Percentiles rank a stretch among this genome's conserved stretches.
Evolutionary conservation across 2,329 filamentous ascomycete genomes (phyloP).

Genomic region (Diaporthe caulivora): DNA sequence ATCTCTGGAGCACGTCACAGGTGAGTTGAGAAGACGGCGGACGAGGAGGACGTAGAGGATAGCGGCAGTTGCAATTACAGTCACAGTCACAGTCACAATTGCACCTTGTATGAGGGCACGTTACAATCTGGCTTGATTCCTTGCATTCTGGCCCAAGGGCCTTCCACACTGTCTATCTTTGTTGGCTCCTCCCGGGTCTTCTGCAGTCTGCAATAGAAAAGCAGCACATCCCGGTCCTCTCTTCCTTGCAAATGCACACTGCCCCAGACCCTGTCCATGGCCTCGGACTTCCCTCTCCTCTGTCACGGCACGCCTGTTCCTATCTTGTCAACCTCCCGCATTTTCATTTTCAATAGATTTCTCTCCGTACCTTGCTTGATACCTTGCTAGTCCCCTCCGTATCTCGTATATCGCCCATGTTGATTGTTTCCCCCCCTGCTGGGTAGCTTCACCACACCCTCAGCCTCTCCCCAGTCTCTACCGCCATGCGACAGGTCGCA

Average conservation of each 20-base stretch:
- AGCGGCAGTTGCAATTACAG: neutral
- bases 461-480: neutral
- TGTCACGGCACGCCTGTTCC: neutral
- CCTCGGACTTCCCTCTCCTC: slow-evolving; percentile 23
- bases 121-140: neutral
- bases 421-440: neutral
- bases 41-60: neutral
- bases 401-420: slow-evolving; percentile 27
- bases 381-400: slow-evolving; percentile 28
- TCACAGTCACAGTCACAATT: neutral
- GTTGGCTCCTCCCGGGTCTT: neutral
- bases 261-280: slow-evolving; percentile 14
- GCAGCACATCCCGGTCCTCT: slow-evolving; percentile 18
- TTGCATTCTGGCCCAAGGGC: slow-evolving; percentile 5
- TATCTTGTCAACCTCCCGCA: slow-evolving; percentile 24
- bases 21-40: neutral
- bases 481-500: slow-evolving; percentile 27
- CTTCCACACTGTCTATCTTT: neutral
- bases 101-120: too few species aligned
- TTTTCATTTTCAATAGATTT: slow-evolving; percentile 2
- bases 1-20: neutral
- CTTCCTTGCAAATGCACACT: neutral
- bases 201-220: slow-evolving; percentile 2
- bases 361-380: slow-evolving; percentile 20
- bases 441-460: neutral